Percentiles rank a stretch among this genome's conserved stretches.
Evolutionary conservation across 1,284 basidiomycete genomes (phyloP).

Genomic region (Cystobasidium pallidum): DNA sequence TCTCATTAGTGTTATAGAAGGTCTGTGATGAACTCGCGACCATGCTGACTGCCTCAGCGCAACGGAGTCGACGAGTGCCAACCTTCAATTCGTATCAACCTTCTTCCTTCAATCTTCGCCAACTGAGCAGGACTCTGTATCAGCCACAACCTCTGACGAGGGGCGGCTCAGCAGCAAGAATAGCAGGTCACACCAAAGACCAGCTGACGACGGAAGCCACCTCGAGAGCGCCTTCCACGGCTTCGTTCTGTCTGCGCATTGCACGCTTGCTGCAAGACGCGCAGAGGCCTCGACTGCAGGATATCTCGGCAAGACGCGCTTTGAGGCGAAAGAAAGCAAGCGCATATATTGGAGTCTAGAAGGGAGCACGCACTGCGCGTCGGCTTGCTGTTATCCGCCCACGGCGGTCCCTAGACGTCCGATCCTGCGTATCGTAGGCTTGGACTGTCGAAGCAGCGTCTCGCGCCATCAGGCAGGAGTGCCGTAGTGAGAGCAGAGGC

Average conservation of each 20-base stretch:
- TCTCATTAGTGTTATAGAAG: too few relatives aligned
- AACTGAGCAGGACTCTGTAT: not conserved
- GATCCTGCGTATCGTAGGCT: not conserved
- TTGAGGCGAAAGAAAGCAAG: not conserved
- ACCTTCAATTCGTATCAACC: not conserved
- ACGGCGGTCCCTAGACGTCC: too few relatives aligned
- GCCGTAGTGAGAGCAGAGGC: too few relatives aligned
- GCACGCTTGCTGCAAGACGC: not conserved
- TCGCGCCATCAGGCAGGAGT: not conserved
- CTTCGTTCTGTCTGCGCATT: not conserved
- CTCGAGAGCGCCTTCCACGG: too few relatives aligned
- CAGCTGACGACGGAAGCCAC: too few relatives aligned
- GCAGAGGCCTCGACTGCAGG: conserved; percentile 20
- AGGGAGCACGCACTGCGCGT: too few relatives aligned
- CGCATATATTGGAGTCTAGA: not conserved
- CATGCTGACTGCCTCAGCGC: too few relatives aligned
- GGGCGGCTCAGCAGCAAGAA: not conserved
- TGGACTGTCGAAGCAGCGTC: not conserved
- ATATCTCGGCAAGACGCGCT: conserved; percentile 11
- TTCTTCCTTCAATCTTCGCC: not conserved
- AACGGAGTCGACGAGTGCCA: not conserved
- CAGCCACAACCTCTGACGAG: not conserved
- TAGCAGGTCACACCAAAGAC: too few relatives aligned
- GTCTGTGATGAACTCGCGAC: too few relatives aligned
- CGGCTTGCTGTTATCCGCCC: too few relatives aligned